phyloP scores from a whole-genome alignment of 1,139 yeast genomes.

The Debaryomyces nepalensis region DNA sequence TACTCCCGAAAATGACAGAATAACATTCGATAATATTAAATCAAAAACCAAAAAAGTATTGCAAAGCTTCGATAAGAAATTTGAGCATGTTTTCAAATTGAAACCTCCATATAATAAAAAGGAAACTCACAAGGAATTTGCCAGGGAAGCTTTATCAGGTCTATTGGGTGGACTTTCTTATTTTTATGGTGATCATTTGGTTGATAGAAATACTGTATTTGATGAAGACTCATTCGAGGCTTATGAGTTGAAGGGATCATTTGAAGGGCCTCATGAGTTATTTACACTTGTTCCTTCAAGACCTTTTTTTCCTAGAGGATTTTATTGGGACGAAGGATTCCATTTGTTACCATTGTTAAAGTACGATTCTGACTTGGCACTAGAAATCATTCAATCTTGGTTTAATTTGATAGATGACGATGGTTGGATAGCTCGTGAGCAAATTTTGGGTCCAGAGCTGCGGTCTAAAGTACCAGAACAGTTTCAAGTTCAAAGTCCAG shows the following conservation, averaged over 20 bases:
- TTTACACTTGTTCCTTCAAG: conserved; percentile 90
- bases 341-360: conserved; percentile 82
- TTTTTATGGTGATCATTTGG: conserved; percentile 84
- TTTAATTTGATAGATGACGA: conserved; percentile 79
- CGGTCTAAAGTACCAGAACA: conserved; percentile 87
- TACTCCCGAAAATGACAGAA: conserved; percentile 44
- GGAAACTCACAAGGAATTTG: conserved; percentile 58
- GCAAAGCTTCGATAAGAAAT: conserved; percentile 56
- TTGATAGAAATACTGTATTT: conserved; percentile 70
- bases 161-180: conserved; percentile 89
- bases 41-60: conserved; percentile 41
- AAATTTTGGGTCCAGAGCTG: conserved; percentile 90
- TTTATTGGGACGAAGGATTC: conserved; percentile 99
- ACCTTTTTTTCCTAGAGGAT: conserved; percentile 94
- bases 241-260: conserved; percentile 52
- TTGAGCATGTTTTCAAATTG: conserved; percentile 57
- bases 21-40: conserved; percentile 48
- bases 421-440: conserved; percentile 98
- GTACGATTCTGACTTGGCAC: conserved; percentile 81
- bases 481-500: conserved; percentile 85
- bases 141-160: conserved; percentile 78
- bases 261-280: conserved; percentile 72
- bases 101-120: conserved; percentile 56
- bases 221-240: conserved; percentile 70
- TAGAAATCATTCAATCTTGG: conserved; percentile 89